These are phyloP conservation scores for Pseudopyrenochaeta lycopersici DNA, from an alignment of 2,329 filamentous ascomycete species.

Conservation along the genomic window DNA sequence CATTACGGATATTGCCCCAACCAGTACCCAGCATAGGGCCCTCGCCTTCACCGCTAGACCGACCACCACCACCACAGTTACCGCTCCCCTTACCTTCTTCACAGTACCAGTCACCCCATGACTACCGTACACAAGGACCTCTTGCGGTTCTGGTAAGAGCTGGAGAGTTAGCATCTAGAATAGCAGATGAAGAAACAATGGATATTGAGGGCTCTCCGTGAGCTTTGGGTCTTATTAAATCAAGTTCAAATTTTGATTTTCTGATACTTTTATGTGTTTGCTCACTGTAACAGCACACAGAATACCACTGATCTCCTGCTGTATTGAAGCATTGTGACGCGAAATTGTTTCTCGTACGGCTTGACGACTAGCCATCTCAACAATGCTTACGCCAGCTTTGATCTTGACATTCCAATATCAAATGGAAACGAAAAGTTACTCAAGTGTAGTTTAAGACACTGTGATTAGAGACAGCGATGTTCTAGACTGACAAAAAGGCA, in stretches of 20 bases:
- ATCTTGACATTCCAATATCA: no score
- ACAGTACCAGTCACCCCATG: conserved; percentile 24
- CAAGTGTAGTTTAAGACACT: no score
- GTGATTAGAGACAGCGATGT: no score
- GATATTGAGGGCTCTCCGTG: conserved; percentile 32
- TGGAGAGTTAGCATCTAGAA: conserved; percentile 47
- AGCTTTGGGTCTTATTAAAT: conserved; percentile 5
- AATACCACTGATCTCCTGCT: no score
- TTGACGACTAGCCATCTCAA: no score
- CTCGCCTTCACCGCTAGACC: conserved; percentile 43
- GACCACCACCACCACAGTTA: conserved; percentile 29
- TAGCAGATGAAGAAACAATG: conserved; percentile 40
- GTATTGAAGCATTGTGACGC: no score
- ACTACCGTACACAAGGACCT: conserved; percentile 44
- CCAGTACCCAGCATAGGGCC: conserved; percentile 43
- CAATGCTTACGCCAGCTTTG: no score
- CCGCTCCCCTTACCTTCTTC: background rate
- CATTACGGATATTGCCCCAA: conserved; percentile 48
- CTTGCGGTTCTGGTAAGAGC: conserved; percentile 50
- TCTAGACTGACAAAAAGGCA: no score
- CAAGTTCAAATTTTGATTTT: background rate
- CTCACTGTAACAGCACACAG: no score
- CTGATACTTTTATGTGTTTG: no score
- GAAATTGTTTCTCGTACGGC: no score
- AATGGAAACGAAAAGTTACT: no score